Evolutionary conservation across 2,329 filamentous ascomycete species (phyloP), one percentile per base, ranked within the genome.

Genomic region (Fusarium sacchari): DNA sequence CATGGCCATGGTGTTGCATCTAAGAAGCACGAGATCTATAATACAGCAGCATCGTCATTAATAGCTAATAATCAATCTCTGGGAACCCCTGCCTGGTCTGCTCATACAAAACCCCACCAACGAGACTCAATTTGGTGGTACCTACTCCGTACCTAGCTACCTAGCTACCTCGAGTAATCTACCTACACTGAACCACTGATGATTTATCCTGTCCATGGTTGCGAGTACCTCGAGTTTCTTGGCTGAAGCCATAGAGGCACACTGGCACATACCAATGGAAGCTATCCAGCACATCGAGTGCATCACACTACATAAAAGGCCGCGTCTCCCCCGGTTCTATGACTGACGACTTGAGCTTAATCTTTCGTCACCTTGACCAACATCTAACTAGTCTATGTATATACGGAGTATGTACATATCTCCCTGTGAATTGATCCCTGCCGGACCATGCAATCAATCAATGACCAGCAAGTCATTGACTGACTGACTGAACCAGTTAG

Each of bases 231-330:
- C 42, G n/a, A 28, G 28, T 60, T 71, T 59, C 53, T 49, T 60
- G 58, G 53, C 34, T 43, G 26, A n/a, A n/a, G 18, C 26, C 42
- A 37, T 34, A 9, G 24, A 37, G 24, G 34, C 32, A 37, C 13
- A 11, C 18, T 28, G 24, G 34, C 32, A 37, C 13, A 11, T 22
- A 56, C 34, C 24, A 39, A n/a, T n/a, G n/a, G n/a, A n/a, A 58
- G 57, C n/a, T 37, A 15, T 36, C 50, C 43, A 65, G 59, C 65
- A 58, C 57, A 59, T 47, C 60, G 46, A 59, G 36, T 59, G 43
- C 69, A 73, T 73, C 64, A 72, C 66, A 34, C 30, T 52, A 65
- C 69, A 72, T 56, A 43, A 66, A 42, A 70, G 65, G 69, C 46
- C 60, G 65, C 60, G 70, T 73, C 67, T 66, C 57, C 60, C 39